A percentile compares a stretch with the other conserved stretches of the same genome.
Conservation (phyloP, 1,139 yeast genomes). For the Yamadazyma oceani region DNA sequence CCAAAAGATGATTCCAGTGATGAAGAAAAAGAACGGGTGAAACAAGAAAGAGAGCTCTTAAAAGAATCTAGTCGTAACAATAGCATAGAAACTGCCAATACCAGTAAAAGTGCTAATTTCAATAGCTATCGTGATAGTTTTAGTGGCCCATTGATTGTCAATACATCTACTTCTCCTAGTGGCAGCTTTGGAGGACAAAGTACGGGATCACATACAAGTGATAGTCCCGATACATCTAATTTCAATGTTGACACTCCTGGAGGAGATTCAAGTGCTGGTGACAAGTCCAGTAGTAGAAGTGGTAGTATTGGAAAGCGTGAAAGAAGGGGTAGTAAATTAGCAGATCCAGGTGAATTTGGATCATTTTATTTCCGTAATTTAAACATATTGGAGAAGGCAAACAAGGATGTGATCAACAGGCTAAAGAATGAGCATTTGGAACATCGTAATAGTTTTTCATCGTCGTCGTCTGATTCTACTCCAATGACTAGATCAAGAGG, state of each 20-base stretch:
- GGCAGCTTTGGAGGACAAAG: constrained; percentile 2
- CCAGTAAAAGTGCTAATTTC: constrained; percentile 5
- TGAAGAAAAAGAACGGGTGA: constrained; percentile 11
- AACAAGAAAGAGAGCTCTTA: constrained; percentile 15
- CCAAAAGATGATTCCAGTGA: constrained; percentile 52
- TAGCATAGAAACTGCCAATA: constrained; percentile 3
- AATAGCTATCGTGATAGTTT: constrained; percentile 4
- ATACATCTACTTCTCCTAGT: constrained; percentile 2
- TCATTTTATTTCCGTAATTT: constrained; percentile 87
- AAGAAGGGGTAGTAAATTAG: constrained; percentile 64
- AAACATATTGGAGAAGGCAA: constrained; percentile 88
- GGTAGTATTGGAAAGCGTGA: constrained; percentile 47
- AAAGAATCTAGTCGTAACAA: constrained; percentile 2
- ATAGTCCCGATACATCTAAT: neutral
- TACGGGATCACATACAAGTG: neutral
- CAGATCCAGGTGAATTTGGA: constrained; percentile 85
- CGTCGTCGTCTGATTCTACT: constrained; percentile 44
- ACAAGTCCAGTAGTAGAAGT: constrained; percentile 8
- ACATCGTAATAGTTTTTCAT: constrained; percentile 44
- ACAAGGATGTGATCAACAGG: constrained; percentile 86
- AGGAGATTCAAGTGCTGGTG: neutral
- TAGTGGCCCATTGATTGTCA: constrained; percentile 1
- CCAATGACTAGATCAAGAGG: constrained; percentile 40
- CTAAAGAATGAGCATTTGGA: constrained; percentile 81
- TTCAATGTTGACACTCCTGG: neutral